phyloP scores from a whole-genome alignment of 2,329 filamentous ascomycete species.

The Clarireedia sp. region DNA sequence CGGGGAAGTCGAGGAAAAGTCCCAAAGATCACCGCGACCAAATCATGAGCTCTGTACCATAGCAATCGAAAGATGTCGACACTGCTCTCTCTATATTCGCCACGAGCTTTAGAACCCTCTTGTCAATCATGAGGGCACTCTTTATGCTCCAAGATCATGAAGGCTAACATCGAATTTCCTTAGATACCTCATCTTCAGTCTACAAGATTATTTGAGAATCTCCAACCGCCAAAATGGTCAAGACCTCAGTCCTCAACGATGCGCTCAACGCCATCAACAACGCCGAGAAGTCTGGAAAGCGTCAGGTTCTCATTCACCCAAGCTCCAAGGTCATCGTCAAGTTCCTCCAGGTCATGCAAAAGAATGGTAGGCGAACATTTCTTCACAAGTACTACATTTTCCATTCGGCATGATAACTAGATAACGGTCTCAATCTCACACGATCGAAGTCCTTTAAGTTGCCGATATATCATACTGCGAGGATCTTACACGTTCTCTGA shows the following conservation, averaged over 20 bases:
- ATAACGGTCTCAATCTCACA: conserved; percentile 76
- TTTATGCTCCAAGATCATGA: conserved; percentile 55
- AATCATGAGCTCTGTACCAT: conserved; percentile 1
- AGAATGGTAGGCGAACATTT: conserved; percentile 69
- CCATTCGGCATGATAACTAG: conserved; percentile 99
- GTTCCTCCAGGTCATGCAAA: conserved; percentile 99
- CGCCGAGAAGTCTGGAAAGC: conserved; percentile 99
- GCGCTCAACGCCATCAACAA: conserved; percentile 99
- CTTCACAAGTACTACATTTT: conserved; percentile 2
- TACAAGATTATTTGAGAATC: conserved; percentile 68
- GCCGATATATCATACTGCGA: conserved; percentile 88
- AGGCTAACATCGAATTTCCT: conserved; percentile 47
- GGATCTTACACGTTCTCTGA: conserved; percentile 98
- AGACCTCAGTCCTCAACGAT: conserved; percentile 99
- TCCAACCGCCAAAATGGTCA: conserved; percentile 87
- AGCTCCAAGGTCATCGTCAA: conserved; percentile 99
- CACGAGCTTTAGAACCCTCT: conserved; percentile 64
- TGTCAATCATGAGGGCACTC: conserved; percentile 53
- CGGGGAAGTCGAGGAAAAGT: neutral
- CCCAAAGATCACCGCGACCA: conserved; percentile 3
- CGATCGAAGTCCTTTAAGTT: conserved; percentile 99
- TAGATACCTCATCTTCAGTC: conserved; percentile 58
- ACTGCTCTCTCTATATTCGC: conserved; percentile 55
- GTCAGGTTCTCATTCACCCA: conserved; percentile 96
- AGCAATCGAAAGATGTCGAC: conserved; percentile 37